A percentile compares a stretch with the other conserved stretches of the same genome.
These are phyloP conservation scores for Athelia psychrophila DNA, from an alignment of 1,284 basidiomycete genomes.

Conservation along the genomic window DNA sequence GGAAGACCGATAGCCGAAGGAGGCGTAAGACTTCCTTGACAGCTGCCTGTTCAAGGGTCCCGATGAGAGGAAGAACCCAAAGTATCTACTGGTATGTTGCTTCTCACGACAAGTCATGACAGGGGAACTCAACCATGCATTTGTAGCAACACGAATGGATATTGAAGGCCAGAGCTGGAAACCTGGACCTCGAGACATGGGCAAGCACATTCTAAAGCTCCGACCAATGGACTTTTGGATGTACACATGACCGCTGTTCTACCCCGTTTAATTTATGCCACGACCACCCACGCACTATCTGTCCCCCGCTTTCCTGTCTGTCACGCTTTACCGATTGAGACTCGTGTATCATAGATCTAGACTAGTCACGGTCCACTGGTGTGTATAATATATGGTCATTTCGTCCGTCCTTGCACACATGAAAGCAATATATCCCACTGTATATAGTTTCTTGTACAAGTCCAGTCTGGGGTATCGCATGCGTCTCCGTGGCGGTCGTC, in stretches of 20 bases:
- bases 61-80: slow-evolving; percentile 71
- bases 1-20: slow-evolving; percentile 64
- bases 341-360: background rate
- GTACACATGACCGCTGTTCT: slow-evolving; percentile 7
- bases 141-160: slow-evolving; percentile 60
- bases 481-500: background rate
- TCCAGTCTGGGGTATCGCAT: background rate
- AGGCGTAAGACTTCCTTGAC: slow-evolving; percentile 80
- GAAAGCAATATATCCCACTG: too few relatives aligned
- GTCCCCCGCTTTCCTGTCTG: background rate
- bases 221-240: slow-evolving; percentile 19
- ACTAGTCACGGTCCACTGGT: background rate
- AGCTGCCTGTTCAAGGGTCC: slow-evolving; percentile 86
- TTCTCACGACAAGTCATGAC: background rate
- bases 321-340: too few relatives aligned
- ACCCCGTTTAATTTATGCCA: slow-evolving; percentile 16
- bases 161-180: slow-evolving; percentile 41
- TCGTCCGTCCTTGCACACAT: too few relatives aligned
- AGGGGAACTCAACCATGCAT: background rate
- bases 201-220: slow-evolving; percentile 60
- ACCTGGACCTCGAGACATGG: slow-evolving; percentile 62
- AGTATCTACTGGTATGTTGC: slow-evolving; percentile 70
- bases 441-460: too few relatives aligned
- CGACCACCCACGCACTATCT: slow-evolving; percentile 16
- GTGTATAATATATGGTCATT: too few relatives aligned